Conservation (phyloP, 1,139 yeast species). For the Suhomyces bribrorum region DNA sequence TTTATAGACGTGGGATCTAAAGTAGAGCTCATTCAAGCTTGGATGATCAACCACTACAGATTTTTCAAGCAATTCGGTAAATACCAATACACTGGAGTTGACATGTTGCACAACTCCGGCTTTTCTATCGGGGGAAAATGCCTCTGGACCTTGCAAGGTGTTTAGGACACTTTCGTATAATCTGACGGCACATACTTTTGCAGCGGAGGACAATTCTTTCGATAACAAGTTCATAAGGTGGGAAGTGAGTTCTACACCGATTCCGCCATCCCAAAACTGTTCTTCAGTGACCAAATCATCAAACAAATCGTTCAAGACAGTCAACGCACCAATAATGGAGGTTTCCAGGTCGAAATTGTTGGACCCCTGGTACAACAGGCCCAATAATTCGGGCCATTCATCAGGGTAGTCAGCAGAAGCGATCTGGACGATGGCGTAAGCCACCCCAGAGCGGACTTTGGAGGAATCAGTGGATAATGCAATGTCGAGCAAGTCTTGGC, state of each 20-base stretch:
- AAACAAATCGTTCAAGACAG: conserved; percentile 74
- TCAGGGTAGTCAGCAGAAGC: conserved; percentile 93
- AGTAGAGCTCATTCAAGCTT: conserved; percentile 20
- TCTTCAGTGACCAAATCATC: conserved; percentile 85
- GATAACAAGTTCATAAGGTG: conserved; percentile 48
- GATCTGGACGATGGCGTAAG: conserved; percentile 78
- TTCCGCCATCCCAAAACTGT: conserved; percentile 77
- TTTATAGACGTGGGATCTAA: conserved; percentile 32
- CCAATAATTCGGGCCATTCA: conserved; percentile 83
- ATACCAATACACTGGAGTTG: conserved; percentile 20
- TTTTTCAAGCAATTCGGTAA: conserved; percentile 16
- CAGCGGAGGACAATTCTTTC: conserved; percentile 31
- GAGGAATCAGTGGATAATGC: conserved; percentile 54
- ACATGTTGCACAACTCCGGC: conserved; percentile 33
- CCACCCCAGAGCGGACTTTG: conserved; percentile 67
- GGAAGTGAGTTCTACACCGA: conserved; percentile 54
- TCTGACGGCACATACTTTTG: conserved; percentile 51
- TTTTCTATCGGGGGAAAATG: conserved; percentile 38
- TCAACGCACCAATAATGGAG: conserved; percentile 62
- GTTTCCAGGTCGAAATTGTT: conserved; percentile 29
- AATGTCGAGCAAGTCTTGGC: conserved; percentile 53
- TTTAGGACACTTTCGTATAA: conserved; percentile 55
- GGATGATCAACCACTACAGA: conserved; percentile 1
- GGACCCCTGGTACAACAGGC: conserved; percentile 45
- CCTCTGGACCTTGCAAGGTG: conserved; percentile 57